Evolutionary conservation across 2,329 filamentous ascomycete species (phyloP).

Genomic region (Dichotomopilus funicola): DNA sequence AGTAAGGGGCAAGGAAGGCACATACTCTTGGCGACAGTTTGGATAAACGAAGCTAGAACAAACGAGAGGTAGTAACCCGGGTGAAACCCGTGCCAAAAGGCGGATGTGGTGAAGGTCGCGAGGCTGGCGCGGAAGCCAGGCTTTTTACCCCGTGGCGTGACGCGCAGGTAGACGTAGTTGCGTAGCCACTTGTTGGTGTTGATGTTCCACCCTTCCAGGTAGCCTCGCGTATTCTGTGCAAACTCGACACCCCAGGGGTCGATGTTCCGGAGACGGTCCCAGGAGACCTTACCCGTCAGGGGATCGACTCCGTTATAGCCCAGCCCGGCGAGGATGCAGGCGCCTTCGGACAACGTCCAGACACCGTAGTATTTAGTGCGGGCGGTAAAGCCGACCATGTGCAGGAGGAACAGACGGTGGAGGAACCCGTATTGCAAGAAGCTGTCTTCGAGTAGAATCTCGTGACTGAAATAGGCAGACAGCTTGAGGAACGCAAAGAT

Average conservation of each 20-base stretch:
- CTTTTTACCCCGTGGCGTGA: constrained; percentile 92
- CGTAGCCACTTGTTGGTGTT: constrained; percentile 96
- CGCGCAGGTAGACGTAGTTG: constrained; percentile 91
- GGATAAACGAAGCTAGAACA: constrained; percentile 80
- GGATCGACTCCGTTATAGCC: constrained; percentile 92
- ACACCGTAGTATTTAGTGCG: constrained; percentile 95
- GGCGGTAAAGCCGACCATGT: constrained; percentile 75
- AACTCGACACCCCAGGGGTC: constrained; percentile 77
- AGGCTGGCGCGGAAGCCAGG: constrained; percentile 91
- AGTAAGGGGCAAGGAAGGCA: background rate
- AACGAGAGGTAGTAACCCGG: constrained; percentile 94
- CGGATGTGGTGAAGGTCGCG: constrained; percentile 89
- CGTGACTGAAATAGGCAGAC: constrained; percentile 57
- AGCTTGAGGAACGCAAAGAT: constrained; percentile 72
- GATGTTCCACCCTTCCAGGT: constrained; percentile 93
- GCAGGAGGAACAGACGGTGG: constrained; percentile 68
- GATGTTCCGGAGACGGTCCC: constrained; percentile 88
- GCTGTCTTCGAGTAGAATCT: constrained; percentile 56
- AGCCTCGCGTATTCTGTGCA: constrained; percentile 89
- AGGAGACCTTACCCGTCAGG: constrained; percentile 75
- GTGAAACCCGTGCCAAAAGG: constrained; percentile 97
- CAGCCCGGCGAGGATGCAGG: constrained; percentile 87
- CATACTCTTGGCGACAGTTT: constrained; percentile 90
- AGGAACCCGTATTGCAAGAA: constrained; percentile 64
- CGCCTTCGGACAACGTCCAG: constrained; percentile 87